These are phyloP conservation scores for Incumbomyces lentus DNA, from an alignment of 2,329 filamentous ascomycete genomes.

Conservation along the genomic window DNA sequence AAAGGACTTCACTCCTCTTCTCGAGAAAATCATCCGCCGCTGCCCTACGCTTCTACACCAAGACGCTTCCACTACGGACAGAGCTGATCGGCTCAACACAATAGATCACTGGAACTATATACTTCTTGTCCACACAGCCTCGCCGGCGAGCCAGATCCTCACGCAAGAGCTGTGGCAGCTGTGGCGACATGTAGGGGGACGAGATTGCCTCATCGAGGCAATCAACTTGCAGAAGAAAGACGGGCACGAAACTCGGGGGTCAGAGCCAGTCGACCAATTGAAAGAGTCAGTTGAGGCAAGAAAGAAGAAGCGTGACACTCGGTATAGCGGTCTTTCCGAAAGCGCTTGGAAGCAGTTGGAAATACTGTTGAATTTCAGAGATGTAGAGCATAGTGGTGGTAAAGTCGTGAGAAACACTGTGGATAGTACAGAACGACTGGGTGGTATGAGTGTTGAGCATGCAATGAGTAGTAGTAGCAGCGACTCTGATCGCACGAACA, in stretches of 20 bases:
- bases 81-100: neutral
- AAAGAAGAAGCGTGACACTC: neutral
- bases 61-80: too few species aligned
- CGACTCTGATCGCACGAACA: too few species aligned
- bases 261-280: neutral
- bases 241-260: neutral
- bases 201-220: constrained; percentile 1
- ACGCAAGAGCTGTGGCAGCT: constrained; percentile 16
- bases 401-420: too few species aligned
- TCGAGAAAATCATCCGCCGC: neutral
- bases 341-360: constrained; percentile 1
- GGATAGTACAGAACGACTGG: too few species aligned
- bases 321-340: neutral
- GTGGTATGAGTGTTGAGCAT: too few species aligned
- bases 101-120: constrained; percentile 4
- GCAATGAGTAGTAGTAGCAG: too few species aligned
- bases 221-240: neutral
- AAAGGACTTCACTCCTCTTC: neutral
- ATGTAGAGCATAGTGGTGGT: too few species aligned
- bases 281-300: neutral
- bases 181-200: constrained; percentile 19
- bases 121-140: constrained; percentile 12
- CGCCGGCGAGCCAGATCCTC: constrained; percentile 7
- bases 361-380: neutral
- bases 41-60: too few species aligned